These are phyloP conservation scores for Corynascus novoguineensis DNA, from an alignment of 495 filamentous ascomycete species.

Conservation along the genomic window DNA sequence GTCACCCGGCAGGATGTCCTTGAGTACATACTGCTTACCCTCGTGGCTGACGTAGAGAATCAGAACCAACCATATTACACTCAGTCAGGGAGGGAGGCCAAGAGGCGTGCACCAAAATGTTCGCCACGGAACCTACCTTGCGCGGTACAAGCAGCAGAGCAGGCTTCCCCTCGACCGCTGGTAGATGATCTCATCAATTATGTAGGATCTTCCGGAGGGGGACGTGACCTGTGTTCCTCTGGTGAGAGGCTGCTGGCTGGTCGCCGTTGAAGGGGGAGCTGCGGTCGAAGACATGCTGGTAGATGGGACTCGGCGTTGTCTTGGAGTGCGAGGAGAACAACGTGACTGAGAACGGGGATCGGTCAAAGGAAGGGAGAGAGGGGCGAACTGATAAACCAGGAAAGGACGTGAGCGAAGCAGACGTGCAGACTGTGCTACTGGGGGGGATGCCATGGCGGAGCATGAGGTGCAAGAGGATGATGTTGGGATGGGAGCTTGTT, in stretches of 20 bases:
- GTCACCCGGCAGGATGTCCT: conserved; percentile 7
- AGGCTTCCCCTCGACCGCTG: not conserved
- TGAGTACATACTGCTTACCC: conserved; percentile 5
- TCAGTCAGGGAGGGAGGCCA: not conserved
- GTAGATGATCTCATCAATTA: conserved; percentile 6
- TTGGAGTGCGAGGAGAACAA: not conserved
- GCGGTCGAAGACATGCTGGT: not conserved
- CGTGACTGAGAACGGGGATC: not conserved
- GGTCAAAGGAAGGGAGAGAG: not conserved
- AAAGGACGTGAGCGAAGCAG: not conserved
- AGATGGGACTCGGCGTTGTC: not conserved
- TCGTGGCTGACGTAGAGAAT: conserved; percentile 2
- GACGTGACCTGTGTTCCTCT: not conserved
- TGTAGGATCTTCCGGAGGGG: conserved; percentile 1
- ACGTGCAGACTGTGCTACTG: not conserved
- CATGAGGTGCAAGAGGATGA: not conserved
- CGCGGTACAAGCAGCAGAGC: conserved; percentile 7
- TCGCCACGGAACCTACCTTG: conserved; percentile 1
- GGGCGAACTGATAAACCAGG: not conserved
- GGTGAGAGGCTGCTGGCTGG: conserved; percentile 2
- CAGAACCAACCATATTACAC: not conserved
- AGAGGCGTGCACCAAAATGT: not conserved
- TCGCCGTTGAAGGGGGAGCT: not conserved
- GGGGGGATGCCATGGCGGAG: not conserved
- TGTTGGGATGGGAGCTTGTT: no score